Percentiles rank a stretch among this genome's conserved stretches.
phyloP scores from a whole-genome alignment of 108 stramenopile species.

The Mayamaea pseudoterrestris region DNA sequence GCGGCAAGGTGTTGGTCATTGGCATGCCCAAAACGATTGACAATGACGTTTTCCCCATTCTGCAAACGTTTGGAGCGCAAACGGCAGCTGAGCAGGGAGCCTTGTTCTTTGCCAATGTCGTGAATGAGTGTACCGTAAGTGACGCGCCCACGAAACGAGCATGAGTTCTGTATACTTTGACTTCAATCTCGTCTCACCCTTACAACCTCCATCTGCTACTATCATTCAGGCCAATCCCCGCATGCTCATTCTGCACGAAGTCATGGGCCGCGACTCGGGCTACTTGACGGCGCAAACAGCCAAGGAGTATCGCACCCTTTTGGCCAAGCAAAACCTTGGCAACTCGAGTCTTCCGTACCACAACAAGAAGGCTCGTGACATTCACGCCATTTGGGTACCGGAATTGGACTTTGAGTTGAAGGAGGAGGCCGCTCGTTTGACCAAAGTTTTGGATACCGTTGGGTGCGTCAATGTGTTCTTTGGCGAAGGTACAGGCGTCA shows the following conservation, averaged over 20 bases:
- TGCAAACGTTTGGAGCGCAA: slow-evolving; percentile 84
- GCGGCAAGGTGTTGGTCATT: slow-evolving; percentile 73
- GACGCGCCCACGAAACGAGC: too few species aligned
- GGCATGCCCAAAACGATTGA: slow-evolving; percentile 85
- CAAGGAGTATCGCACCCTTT: slow-evolving; percentile 47
- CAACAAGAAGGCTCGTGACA: slow-evolving; percentile 40
- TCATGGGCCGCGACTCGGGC: slow-evolving; percentile 86
- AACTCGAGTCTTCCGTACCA: slow-evolving; percentile 24
- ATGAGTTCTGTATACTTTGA: too few species aligned
- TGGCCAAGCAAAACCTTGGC: slow-evolving; percentile 28
- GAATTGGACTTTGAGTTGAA: slow-evolving; percentile 59
- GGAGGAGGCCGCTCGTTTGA: slow-evolving; percentile 70
- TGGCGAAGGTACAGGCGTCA: slow-evolving; percentile 80
- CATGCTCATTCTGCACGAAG: slow-evolving; percentile 89
- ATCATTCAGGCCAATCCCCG: slow-evolving; percentile 83
- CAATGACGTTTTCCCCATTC: slow-evolving; percentile 84
- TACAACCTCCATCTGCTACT: too few species aligned
- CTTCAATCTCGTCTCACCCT: too few species aligned
- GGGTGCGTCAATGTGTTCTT: slow-evolving; percentile 88
- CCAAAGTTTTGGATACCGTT: slow-evolving; percentile 70
- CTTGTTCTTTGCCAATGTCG: slow-evolving; percentile 75
- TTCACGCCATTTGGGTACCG: slow-evolving; percentile 89
- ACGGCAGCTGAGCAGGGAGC: slow-evolving; percentile 83
- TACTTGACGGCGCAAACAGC: slow-evolving; percentile 80
- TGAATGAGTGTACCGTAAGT: slow-evolving; percentile 66